Base-by-base conservation (phyloP, 2,329 filamentous ascomycete species). In the Penicillium sumatraense region DNA sequence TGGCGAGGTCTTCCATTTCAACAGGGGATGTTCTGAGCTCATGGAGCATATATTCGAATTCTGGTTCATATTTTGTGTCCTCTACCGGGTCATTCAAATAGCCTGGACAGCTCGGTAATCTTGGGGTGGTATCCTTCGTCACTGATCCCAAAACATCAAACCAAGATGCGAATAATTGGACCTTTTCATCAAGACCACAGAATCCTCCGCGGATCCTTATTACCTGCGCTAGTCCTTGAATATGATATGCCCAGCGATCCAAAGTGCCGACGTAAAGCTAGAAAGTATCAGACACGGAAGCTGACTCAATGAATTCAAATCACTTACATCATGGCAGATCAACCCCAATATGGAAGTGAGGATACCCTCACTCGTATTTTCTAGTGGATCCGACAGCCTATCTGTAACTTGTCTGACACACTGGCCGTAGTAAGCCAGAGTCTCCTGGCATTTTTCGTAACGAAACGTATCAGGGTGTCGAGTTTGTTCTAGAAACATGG, bases 291-390 rank as follows among this genome's bases (percentile, higher is more conserved):
- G 23, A 27, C 2, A 40, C n/a, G n/a, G n/a, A 10, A 29, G 26
- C 3, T 2, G 27, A 38, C 18, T 5, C 14, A n/a, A 27, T 26
- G 16, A n/a, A 21, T 42, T 20, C 21, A 5, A 18, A 21, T 18
- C n/a, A 57, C 60, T 13, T 11, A 66, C 63, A 60, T 66, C 63
- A 31, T 66, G 63, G 20, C 63, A 66, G n/a, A 66, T 62, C 49
- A 66, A 56, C 9, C 63, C 63, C 1, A 66, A 38, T n/a, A 66
- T 45, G 2, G 60, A 62, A 7, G 51, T 59, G 24, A 66, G 52
- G 23, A 66, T 53, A 0, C 63, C 57, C 7, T 62, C 54, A 27
- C 64, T 60, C 13, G 56, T 44, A 27, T 55, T 31, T 20, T 65
- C 59, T 5, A 47, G 38, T 33, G 50, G 51, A 47, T 55, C 50